Base-by-base conservation (phyloP, 169 alveolate genomes). In the Eimeria acervulina region DNA sequence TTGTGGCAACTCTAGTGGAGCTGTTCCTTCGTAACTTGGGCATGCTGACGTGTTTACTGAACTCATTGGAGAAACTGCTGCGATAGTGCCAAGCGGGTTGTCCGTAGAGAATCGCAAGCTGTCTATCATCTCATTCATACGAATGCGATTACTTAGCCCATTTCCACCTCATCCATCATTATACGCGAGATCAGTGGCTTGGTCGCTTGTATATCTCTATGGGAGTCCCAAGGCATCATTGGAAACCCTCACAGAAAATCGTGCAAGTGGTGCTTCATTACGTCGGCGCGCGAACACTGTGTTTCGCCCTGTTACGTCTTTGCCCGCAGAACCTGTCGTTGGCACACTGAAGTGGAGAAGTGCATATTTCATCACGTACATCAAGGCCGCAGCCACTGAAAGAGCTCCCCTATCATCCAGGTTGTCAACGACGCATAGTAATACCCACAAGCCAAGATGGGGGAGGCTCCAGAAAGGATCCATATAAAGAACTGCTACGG, bases 401-500 rank as follows among this genome's bases (percentile, higher is more conserved):
- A 72, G 4, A 21, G 5, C 8, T 28, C 52, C n/a, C 33, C 26
- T 59, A 36, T 13, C 26, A 5, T 42, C n/a, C 66, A 42, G 88
- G 42, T 63, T 36, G 17, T 38, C 42, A 23, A 13, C 36, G 40
- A 23, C 40, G 44, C 66, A 26, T 42, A n/a, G 36, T 21, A 84
- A 0, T 47, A 19, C 15, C 36, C 78, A 33, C 52, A 31, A 55
- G 94, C 31, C 68, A 87, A 61, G 74, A 87, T 87, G 94, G 83
- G 83, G 74, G 94, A 87, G 12, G 83, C 66, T 63, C 13, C 81
- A 8, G 94, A 87, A 51, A 33, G 61, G 63, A 59, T 87, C 7
- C 94, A 87, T 26, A 87, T 87, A 33, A 87, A 87, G 94, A 87
- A 87, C 38, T 87, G 94, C 83, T 87, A 87, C 66, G 94, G 94